These are phyloP conservation scores for Trifolium fragiferum DNA, from an alignment of 306 rosid genomes.

Conservation along the genomic window DNA sequence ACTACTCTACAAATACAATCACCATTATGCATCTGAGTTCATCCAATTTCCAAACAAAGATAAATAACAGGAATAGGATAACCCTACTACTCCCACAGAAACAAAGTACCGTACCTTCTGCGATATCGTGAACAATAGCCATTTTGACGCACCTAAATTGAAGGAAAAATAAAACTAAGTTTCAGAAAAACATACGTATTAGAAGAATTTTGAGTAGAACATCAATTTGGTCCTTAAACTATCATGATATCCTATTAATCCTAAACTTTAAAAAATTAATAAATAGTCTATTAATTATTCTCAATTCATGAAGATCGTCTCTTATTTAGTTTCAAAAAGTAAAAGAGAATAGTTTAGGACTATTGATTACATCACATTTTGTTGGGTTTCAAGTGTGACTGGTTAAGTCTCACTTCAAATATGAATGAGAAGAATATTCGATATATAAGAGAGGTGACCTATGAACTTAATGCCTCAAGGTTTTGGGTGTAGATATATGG, in stretches of 20 bases:
- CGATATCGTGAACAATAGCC: constrained; percentile 94
- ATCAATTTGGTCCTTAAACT: not conserved
- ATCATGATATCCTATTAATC: not conserved
- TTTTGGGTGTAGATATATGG: no score
- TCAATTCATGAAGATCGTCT: no score
- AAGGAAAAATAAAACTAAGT: not conserved
- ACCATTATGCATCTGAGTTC: not conserved
- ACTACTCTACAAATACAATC: not conserved
- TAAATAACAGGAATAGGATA: not conserved
- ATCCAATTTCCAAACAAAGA: constrained; percentile 12
- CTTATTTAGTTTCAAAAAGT: no score
- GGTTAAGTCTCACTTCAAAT: no score
- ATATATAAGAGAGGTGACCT: no score
- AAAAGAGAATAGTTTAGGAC: no score
- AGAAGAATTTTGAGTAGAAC: not conserved
- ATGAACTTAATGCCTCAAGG: no score
- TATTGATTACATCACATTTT: no score
- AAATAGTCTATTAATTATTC: no score
- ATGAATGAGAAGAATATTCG: no score
- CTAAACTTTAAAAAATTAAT: not conserved
- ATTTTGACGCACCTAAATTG: constrained; percentile 82
- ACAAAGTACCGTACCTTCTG: constrained; percentile 64
- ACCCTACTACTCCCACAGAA: not conserved
- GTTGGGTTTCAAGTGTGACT: no score
- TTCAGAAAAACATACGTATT: constrained; percentile 29